Percentiles rank a stretch among this genome's conserved stretches.
Conservation (phyloP, 164 flowering plant genomes). For the Vitis riparia region DNA sequence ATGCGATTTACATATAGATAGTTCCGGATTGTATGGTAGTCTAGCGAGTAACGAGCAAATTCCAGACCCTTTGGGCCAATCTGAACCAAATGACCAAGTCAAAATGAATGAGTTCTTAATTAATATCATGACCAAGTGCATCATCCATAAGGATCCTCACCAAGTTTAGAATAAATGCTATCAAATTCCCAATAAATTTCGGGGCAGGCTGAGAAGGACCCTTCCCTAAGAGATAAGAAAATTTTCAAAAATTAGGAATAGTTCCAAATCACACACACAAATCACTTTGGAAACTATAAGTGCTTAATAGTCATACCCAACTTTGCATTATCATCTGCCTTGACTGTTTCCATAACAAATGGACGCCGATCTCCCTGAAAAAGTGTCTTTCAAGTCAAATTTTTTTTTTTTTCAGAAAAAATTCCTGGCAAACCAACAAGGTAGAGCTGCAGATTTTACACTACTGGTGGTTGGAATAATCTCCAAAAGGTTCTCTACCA, state of each 20-base stretch:
- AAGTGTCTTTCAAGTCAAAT: background rate
- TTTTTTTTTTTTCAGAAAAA: background rate
- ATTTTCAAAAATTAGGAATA: too few species aligned
- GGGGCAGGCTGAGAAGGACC: constrained; percentile 95
- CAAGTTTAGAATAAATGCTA: constrained; percentile 81
- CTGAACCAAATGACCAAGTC: constrained; percentile 35
- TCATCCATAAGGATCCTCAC: constrained; percentile 34
- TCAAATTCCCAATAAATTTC: constrained; percentile 75
- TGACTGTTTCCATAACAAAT: constrained; percentile 87
- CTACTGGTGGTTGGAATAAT: constrained; percentile 74
- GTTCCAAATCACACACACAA: too few species aligned
- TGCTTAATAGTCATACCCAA: constrained; percentile 46
- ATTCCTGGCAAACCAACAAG: background rate
- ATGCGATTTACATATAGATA: constrained; percentile 72
- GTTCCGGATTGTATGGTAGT: constrained; percentile 94
- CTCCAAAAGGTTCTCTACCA: constrained; percentile 76
- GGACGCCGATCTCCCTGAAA: constrained; percentile 84
- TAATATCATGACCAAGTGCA: constrained; percentile 52
- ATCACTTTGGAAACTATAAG: background rate
- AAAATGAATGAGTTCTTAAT: background rate
- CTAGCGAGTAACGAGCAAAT: constrained; percentile 93
- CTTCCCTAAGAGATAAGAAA: constrained; percentile 46
- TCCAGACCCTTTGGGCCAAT: constrained; percentile 97
- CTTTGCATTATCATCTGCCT: constrained; percentile 93
- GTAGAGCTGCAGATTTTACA: constrained; percentile 36